Evolutionary conservation across 2,329 filamentous ascomycete genomes (phyloP), one percentile per base, ranked within the genome.

Genomic region (Pseudocercospora cruenta): DNA sequence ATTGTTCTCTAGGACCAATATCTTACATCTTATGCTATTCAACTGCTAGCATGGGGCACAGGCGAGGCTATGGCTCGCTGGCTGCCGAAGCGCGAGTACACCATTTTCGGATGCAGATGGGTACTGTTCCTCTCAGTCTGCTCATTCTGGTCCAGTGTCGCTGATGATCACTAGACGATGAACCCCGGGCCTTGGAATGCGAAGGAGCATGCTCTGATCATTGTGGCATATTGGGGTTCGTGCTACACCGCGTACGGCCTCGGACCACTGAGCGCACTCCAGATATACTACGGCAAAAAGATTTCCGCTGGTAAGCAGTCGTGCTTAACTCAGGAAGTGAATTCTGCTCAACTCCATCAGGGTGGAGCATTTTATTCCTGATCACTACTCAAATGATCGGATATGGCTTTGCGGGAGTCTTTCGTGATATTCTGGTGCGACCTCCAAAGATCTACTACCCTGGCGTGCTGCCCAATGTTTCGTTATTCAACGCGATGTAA

Each of bases 401-500:
- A 14, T 96, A 95, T 77, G 88, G 92, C 3, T 93, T 96, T 76
- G 92, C 92, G 33, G 51, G 51, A 2, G 82, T 96, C 57, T 91
- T 91, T 1, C 85, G 92, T 64, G 87, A 91, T 57, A 94, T 93
- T 75, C 83, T 96, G 5, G 92, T 96, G 39, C 87, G 91, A 24
- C 92, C 92, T 0, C 91, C 90, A 69, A 91, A 91, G 66, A 95
- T 96, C 92, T 93, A 95, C 53, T 96, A 92, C 92, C 92, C 92
- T 16, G 49, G 63, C 31, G 60, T 63, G 6, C 57, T 68, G 2
- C 63, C 66, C 7, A 63, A 66, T 36, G 60, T 68, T 1, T 43
- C 66, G 33, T 55, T 68, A 14, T 68, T 68, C 66, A 68, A 68
- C n/a, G 66, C 63, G 19, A 68, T 68, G 66, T 39, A 39, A 39